These are phyloP conservation scores for Quercus lobata DNA, from an alignment of 331 rosid genomes.

Conservation along the genomic window DNA sequence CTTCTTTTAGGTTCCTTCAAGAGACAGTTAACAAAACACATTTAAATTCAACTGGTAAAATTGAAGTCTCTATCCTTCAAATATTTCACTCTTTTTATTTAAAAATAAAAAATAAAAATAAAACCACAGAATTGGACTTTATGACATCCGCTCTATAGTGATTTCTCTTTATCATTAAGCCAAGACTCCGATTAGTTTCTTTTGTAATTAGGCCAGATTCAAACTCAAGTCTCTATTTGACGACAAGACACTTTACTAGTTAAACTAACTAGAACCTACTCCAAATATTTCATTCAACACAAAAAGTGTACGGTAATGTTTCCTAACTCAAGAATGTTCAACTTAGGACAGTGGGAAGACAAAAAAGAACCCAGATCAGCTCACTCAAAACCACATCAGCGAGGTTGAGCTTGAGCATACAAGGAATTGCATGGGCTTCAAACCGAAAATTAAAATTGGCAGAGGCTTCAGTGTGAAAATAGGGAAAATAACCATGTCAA, in stretches of 20 bases:
- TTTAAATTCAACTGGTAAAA: slow-evolving; percentile 9
- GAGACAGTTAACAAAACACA: slow-evolving; percentile 16
- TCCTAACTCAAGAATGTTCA: not conserved
- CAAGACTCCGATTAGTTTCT: no score
- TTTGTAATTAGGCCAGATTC: no score
- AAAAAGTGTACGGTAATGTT: not conserved
- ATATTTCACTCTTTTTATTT: not conserved
- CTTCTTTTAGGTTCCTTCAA: slow-evolving; percentile 71
- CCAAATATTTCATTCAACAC: not conserved
- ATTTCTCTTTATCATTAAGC: no score
- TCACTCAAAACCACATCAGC: not conserved
- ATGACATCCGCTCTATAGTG: no score
- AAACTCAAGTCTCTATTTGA: no score
- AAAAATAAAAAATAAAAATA: no score
- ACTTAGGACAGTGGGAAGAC: not conserved
- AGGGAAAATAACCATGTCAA: no score
- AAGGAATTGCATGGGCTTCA: not conserved
- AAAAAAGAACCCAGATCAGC: not conserved
- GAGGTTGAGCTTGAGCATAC: not conserved
- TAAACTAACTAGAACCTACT: not conserved
- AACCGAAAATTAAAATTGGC: not conserved
- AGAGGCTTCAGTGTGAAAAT: not conserved
- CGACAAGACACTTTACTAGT: no score
- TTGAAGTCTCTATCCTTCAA: not conserved
- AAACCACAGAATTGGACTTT: no score